These are phyloP conservation scores for Myriosclerotinia curreyana DNA, from an alignment of 2,329 filamentous ascomycete species.

Conservation along the genomic window DNA sequence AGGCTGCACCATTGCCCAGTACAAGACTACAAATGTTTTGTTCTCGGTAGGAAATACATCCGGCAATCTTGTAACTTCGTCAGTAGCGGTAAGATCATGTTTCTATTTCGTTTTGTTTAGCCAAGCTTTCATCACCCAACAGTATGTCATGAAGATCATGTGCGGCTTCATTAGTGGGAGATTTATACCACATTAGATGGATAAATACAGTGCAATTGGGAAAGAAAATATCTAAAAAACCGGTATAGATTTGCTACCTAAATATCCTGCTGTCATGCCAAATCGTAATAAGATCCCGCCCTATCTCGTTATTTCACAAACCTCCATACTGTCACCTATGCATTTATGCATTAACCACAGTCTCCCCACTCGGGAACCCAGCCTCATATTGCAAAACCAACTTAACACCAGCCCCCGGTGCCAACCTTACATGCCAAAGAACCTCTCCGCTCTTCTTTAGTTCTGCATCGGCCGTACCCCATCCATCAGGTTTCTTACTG, in stretches of 20 bases:
- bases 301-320: not conserved
- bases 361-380: constrained; percentile 52
- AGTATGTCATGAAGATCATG: too few species aligned
- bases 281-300: not conserved
- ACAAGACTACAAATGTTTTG: not conserved
- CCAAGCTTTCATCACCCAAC: not conserved
- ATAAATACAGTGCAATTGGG: not conserved
- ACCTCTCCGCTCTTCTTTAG: constrained; percentile 58
- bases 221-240: not conserved
- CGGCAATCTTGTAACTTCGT: not conserved
- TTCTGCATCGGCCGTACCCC: constrained; percentile 54
- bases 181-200: not conserved
- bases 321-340: not conserved
- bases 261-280: constrained; percentile 2
- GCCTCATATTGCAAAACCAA: constrained; percentile 61
- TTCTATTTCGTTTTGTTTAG: not conserved
- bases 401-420: constrained; percentile 55
- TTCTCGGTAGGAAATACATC: not conserved
- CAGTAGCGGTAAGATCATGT: not conserved
- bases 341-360: constrained; percentile 36
- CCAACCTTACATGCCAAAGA: constrained; percentile 56
- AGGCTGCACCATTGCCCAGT: not conserved
- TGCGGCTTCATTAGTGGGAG: too few species aligned
- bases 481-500: constrained; percentile 41
- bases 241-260: not conserved